Base-by-base conservation (phyloP, 2,329 filamentous ascomycete genomes). In the Ustulina deusta region DNA sequence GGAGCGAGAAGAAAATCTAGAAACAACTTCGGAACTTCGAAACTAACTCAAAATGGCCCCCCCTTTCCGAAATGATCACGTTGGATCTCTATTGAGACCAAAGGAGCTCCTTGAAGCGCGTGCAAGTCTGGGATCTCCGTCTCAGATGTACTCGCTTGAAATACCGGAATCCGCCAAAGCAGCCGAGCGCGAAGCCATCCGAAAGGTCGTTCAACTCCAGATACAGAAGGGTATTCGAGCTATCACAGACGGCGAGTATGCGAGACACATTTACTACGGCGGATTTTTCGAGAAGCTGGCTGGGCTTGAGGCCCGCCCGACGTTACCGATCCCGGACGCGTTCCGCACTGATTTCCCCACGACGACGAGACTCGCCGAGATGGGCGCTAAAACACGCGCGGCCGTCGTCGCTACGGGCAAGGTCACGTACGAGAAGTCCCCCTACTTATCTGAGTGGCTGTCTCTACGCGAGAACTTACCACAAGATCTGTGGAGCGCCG, bases 11-110 rank as follows among this genome's bases (percentile, higher is more conserved):
- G 13, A 22, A 15, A 51, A 11, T 38, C 11, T 13, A 7, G 6
- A 36, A 44, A n/a, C 27, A 3, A 13, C 9, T 54, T 57, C 2
- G 25, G 2, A 52, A 40, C 7, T 6, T 17, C 13, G 7, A 20
- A 20, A 40, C 11, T 46, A n/a, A 27, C 17, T 46, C 38, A 56
- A 62, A 32, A 77, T 77, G 76, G 69, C 75, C 5, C 75, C 77
- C n/a, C 90, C 89, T 57, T 93, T 91, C 80, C 86, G 91, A 76
- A 90, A 90, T 67, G 91, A 93, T 80, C 91, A 93, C 72, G 85
- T 92, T 69, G 91, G 91, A 57, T 92, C 90, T 15, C 83, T 93
- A 36, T 86, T 93, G 65, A 89, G 91, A 36, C 90, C 91, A 0
- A 79, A 87, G 60, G 80, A 85, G 59, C 85, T 93, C 29, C 83